A percentile compares a stretch with the other conserved stretches of the same genome.
Conservation (phyloP, 768 basidiomycete genomes). For the Termitomyces bulborhizus region DNA sequence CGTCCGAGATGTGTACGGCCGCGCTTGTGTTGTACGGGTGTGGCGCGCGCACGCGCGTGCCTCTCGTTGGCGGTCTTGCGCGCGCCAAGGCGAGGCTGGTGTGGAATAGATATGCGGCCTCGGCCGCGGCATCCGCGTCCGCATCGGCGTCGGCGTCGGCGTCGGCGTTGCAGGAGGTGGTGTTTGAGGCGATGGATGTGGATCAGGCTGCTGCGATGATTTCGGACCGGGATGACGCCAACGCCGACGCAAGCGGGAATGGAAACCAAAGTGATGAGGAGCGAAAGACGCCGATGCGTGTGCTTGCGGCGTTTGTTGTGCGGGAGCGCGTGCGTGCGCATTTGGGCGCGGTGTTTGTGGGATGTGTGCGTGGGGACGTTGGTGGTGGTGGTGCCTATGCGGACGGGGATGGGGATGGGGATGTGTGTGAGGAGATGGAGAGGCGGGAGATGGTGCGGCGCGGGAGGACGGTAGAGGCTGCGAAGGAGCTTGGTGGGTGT, state of each 20-base stretch:
- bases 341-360: conserved; percentile 49
- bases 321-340: conserved; percentile 47
- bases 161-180: conserved; percentile 30
- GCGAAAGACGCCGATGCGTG: conserved; percentile 31
- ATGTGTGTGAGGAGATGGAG: conserved; percentile 20
- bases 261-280: conserved; percentile 5
- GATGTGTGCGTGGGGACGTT: conserved; percentile 22
- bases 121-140: too few relatives aligned
- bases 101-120: conserved; percentile 15
- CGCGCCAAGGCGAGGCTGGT: conserved; percentile 36
- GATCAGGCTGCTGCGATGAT: conserved; percentile 47
- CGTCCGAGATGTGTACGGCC: conserved; percentile 49
- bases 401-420: conserved; percentile 24
- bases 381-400: conserved; percentile 4
- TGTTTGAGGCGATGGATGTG: conserved; percentile 43
- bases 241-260: conserved; percentile 7
- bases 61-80: conserved; percentile 25
- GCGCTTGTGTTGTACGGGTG: conserved; percentile 44
- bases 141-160: too few relatives aligned
- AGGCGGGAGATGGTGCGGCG: conserved; percentile 22
- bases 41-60: conserved; percentile 2
- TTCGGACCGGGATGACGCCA: too few relatives aligned
- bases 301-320: conserved; percentile 45
- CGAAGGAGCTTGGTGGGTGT: conserved; percentile 56
- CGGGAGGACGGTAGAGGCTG: conserved; percentile 47